Evolutionary conservation across 331 rosid species (phyloP).

Genomic region (Stylosanthes scabra): DNA sequence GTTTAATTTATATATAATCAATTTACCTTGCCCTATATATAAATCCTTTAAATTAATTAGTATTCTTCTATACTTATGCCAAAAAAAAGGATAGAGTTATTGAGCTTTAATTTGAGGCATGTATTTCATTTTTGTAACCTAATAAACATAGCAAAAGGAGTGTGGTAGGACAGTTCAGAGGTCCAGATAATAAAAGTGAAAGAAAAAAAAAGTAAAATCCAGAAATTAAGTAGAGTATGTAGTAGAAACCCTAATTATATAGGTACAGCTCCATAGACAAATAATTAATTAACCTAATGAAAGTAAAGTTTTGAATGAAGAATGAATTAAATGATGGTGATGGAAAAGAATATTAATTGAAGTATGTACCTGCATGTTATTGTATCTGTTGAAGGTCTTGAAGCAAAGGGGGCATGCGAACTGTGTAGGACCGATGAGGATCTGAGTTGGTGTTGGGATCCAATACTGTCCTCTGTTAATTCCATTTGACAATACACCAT

Average conservation of each 20-base stretch:
- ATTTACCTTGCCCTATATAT: too few relatives aligned
- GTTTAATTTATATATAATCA: neutral
- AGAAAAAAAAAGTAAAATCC: neutral
- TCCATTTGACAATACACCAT: neutral
- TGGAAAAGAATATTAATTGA: too few relatives aligned
- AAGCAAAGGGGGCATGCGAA: constrained; percentile 6
- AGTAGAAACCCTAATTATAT: neutral
- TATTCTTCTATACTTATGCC: too few relatives aligned
- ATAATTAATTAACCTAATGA: neutral
- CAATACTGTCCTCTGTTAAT: constrained; percentile 1
- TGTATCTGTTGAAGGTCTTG: constrained; percentile 6
- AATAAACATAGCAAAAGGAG: neutral
- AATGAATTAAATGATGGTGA: too few relatives aligned
- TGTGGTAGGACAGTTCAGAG: neutral
- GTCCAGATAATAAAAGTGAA: neutral
- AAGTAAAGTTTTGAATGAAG: too few relatives aligned
- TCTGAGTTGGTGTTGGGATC: constrained; percentile 3
- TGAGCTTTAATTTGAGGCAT: too few relatives aligned
- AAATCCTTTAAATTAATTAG: too few relatives aligned
- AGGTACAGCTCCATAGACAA: neutral
- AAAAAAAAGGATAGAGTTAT: too few relatives aligned
- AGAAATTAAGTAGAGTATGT: neutral
- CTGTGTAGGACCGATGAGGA: constrained; percentile 6
- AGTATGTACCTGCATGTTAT: neutral
- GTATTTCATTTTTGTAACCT: neutral